A percentile compares a stretch with the other conserved stretches of the same genome.
These are phyloP conservation scores for Blastocystis sp. DNA, from an alignment of 352 stramenopile genomes.

Conservation along the genomic window DNA sequence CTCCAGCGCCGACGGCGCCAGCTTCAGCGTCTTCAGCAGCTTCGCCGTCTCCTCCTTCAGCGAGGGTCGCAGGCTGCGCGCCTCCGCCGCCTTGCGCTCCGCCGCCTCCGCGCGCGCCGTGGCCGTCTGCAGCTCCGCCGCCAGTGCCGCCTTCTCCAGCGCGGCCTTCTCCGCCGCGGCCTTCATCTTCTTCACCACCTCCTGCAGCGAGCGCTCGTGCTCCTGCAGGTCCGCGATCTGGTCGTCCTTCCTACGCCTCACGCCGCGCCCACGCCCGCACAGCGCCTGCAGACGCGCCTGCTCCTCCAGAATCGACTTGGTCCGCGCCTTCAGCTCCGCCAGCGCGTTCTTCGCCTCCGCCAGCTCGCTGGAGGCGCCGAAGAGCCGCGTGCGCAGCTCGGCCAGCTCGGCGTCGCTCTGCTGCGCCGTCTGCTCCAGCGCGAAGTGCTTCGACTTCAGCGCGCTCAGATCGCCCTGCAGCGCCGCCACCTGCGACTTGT, in stretches of 20 bases:
- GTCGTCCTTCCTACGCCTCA: slow-evolving; percentile 44
- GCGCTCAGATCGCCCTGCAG: background rate
- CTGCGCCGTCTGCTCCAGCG: background rate
- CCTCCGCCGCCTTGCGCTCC: background rate
- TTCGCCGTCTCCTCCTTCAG: slow-evolving; percentile 29
- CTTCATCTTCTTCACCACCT: background rate
- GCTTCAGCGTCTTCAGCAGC: slow-evolving; percentile 7
- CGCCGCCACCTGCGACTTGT: background rate
- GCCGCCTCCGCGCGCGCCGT: background rate
- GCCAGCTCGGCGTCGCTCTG: background rate
- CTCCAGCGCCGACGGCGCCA: background rate
- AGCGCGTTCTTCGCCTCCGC: background rate
- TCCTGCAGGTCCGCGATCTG: slow-evolving; percentile 15
- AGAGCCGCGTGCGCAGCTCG: background rate
- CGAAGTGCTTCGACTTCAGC: background rate
- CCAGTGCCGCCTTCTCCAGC: background rate
- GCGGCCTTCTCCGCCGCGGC: background rate
- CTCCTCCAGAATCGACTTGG: slow-evolving; percentile 4
- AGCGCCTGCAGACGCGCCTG: slow-evolving; percentile 33
- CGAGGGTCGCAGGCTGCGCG: slow-evolving; percentile 21
- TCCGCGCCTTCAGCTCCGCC: background rate
- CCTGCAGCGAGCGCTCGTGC: slow-evolving; percentile 5
- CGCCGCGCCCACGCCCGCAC: background rate
- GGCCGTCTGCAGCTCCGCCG: slow-evolving; percentile 16
- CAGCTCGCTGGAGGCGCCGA: background rate